Conservation (phyloP, 495 filamentous ascomycete genomes). For the Pyrenula massariospora region DNA sequence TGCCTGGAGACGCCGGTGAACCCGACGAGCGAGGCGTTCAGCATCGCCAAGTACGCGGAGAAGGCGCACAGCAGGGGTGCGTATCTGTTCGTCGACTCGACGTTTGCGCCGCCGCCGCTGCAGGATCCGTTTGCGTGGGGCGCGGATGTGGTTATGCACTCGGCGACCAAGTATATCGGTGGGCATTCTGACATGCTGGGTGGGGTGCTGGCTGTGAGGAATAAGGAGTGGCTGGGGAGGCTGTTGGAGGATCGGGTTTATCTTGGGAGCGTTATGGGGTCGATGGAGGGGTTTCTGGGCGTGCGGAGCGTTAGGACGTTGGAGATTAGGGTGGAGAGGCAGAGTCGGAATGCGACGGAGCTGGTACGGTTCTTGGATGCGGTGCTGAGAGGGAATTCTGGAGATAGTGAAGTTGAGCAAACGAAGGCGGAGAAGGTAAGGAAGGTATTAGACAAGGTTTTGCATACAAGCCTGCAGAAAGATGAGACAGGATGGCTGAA, state of each 20-base stretch:
- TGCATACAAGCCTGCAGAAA: constrained; percentile 67
- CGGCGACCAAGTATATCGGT: constrained; percentile 89
- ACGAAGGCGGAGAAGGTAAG: constrained; percentile 33
- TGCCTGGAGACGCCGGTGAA: constrained; percentile 91
- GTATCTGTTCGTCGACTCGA: constrained; percentile 73
- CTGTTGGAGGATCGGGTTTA: constrained; percentile 54
- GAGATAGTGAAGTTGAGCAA: constrained; percentile 13
- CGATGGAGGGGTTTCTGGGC: constrained; percentile 84
- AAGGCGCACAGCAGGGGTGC: constrained; percentile 64
- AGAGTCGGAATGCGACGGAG: constrained; percentile 52
- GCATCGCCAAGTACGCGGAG: constrained; percentile 55
- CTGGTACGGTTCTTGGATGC: constrained; percentile 62
- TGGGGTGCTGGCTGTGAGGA: constrained; percentile 60
- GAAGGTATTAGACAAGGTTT: constrained; percentile 44
- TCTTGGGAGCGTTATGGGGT: constrained; percentile 82
- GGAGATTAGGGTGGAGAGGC: constrained; percentile 65
- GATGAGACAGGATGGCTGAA: constrained; percentile 56
- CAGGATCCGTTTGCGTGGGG: constrained; percentile 75
- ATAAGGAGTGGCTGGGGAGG: constrained; percentile 40
- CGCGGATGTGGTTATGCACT: constrained; percentile 80
- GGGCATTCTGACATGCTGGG: constrained; percentile 87
- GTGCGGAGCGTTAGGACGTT: constrained; percentile 77
- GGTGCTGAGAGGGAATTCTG: constrained; percentile 19
- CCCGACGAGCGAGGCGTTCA: constrained; percentile 67
- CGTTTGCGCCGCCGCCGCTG: constrained; percentile 84